Percentiles rank a stretch among this genome's conserved stretches.
Conservation (phyloP, 108 stramenopile species). For the Nitzschia inconspicua region DNA sequence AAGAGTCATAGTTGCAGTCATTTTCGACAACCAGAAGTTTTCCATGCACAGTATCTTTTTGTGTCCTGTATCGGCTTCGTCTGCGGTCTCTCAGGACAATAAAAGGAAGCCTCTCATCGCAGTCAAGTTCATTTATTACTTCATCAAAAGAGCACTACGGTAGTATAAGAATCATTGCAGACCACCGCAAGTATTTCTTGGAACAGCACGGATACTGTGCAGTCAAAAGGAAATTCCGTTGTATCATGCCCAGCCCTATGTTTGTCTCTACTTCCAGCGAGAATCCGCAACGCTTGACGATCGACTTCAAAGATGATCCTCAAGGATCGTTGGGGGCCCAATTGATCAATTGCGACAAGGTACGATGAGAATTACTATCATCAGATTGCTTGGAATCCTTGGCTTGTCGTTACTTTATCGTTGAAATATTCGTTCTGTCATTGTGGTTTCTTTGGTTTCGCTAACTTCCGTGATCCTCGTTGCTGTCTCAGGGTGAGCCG, state of each 20-base stretch:
- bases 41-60: too few relatives aligned
- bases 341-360: conserved; percentile 69
- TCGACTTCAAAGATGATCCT: conserved; percentile 68
- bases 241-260: conserved; percentile 38
- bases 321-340: conserved; percentile 62
- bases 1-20: too few relatives aligned
- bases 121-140: too few relatives aligned
- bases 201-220: too few relatives aligned
- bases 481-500: conserved; percentile 36
- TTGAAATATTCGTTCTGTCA: background rate
- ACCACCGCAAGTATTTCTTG: too few relatives aligned
- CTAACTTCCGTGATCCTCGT: background rate
- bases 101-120: too few relatives aligned
- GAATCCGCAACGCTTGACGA: conserved; percentile 50
- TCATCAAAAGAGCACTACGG: too few relatives aligned
- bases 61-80: too few relatives aligned
- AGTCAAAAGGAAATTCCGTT: too few relatives aligned
- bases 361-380: conserved; percentile 6
- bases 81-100: too few relatives aligned
- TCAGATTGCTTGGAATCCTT: background rate
- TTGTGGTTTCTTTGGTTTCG: background rate
- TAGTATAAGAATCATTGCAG: too few relatives aligned
- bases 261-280: conserved; percentile 59
- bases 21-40: too few relatives aligned
- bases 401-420: background rate